Percentiles rank a stretch among this genome's conserved stretches.
Conservation (phyloP, 805 yeast genomes). For the Candida pseudofarinosa region DNA sequence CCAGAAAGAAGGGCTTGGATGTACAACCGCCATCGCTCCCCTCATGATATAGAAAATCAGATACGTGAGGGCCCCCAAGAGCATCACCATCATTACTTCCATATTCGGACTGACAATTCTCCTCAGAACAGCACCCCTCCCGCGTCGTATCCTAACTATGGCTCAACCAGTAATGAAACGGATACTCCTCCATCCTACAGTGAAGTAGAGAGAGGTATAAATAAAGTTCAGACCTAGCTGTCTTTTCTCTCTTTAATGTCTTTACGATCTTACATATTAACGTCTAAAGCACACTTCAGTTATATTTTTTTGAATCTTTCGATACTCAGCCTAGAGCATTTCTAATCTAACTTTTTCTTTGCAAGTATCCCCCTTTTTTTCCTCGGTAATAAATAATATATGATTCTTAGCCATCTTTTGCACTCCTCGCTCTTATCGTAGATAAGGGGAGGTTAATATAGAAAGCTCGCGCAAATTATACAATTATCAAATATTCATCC, state of each 20-base stretch:
- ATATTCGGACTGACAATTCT: slow-evolving; percentile 1
- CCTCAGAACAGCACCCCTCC: slow-evolving; percentile 3
- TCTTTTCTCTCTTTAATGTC: neutral
- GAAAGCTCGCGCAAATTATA: neutral
- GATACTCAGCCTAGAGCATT: no score
- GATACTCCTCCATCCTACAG: slow-evolving; percentile 29
- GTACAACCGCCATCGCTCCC: slow-evolving; percentile 7
- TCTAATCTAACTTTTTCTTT: no score
- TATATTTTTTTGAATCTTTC: no score
- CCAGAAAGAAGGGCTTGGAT: neutral
- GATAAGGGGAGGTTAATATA: neutral
- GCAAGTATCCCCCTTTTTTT: no score
- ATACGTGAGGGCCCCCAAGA: slow-evolving; percentile 4
- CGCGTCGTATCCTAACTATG: slow-evolving; percentile 18
- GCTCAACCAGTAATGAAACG: slow-evolving; percentile 17
- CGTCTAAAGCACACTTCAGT: no score
- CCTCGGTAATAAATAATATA: no score
- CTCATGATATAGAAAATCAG: slow-evolving; percentile 29
- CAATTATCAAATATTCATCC: no score
- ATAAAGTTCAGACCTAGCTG: neutral
- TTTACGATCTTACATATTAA: neutral
- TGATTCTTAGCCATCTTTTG: neutral
- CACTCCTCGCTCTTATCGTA: neutral
- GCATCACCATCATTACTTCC: slow-evolving; percentile 17
- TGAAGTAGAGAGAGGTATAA: slow-evolving; percentile 13